These are phyloP conservation scores for Paecilomyces niveus DNA, from an alignment of 2,329 filamentous ascomycete species.

Conservation along the genomic window DNA sequence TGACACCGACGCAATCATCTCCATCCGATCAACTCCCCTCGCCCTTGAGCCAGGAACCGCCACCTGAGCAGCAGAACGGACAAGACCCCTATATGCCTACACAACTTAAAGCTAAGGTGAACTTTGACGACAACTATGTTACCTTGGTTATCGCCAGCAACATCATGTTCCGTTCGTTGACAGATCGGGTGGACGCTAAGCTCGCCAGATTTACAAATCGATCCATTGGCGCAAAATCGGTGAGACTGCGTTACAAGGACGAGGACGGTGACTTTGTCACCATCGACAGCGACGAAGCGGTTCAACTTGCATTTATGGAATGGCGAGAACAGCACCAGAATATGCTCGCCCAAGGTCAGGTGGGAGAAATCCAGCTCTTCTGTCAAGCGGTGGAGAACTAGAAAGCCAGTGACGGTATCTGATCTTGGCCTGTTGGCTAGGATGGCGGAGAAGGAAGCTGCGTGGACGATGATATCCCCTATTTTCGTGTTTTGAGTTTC, in stretches of 20 bases:
- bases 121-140: slow-evolving; percentile 84
- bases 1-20: slow-evolving; percentile 10
- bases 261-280: slow-evolving; percentile 89
- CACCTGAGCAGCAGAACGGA: slow-evolving; percentile 13
- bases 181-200: slow-evolving; percentile 94
- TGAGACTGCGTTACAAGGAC: slow-evolving; percentile 85
- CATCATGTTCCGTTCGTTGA: slow-evolving; percentile 86
- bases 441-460: background rate
- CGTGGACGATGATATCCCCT: slow-evolving; percentile 4
- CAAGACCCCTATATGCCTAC: slow-evolving; percentile 50
- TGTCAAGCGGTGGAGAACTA: slow-evolving; percentile 53
- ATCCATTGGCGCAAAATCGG: slow-evolving; percentile 72
- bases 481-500: slow-evolving; percentile 8
- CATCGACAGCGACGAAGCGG: slow-evolving; percentile 92
- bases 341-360: slow-evolving; percentile 56
- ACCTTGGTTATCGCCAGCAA: slow-evolving; percentile 95
- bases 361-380: slow-evolving; percentile 86
- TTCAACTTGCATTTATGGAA: slow-evolving; percentile 89
- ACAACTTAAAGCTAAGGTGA: slow-evolving; percentile 93
- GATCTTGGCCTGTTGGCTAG: slow-evolving; percentile 1
- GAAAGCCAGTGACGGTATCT: background rate
- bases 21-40: slow-evolving; percentile 25
- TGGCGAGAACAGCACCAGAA: slow-evolving; percentile 73
- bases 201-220: slow-evolving; percentile 77
- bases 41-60: slow-evolving; percentile 22